These are phyloP conservation scores for Candida sojae DNA, from an alignment of 1,139 yeast species.

Conservation along the genomic window DNA sequence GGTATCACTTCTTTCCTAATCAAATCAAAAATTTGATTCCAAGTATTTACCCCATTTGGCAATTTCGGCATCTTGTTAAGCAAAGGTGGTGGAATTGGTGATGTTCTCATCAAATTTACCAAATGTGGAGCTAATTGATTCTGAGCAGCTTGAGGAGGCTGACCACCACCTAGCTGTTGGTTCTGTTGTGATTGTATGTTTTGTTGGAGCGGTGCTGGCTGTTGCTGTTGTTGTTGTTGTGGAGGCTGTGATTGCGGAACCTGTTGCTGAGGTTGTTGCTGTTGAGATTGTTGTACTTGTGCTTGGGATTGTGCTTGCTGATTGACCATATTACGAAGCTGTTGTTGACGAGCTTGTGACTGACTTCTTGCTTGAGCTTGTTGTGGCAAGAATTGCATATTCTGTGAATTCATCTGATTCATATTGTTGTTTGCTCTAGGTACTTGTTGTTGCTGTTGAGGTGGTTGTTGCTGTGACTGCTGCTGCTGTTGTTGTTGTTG, in stretches of 20 bases:
- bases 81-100: conserved; percentile 76
- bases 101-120: conserved; percentile 40
- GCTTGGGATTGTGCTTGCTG: conserved; percentile 18
- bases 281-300: conserved; percentile 28
- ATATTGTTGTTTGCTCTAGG: conserved; percentile 3
- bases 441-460: conserved; percentile 8
- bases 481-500: conserved; percentile 11
- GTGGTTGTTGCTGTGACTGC: conserved; percentile 10
- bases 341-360: conserved; percentile 31
- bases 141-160: neutral
- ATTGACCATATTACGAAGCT: conserved; percentile 14
- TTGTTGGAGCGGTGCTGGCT: neutral
- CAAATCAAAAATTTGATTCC: conserved; percentile 79
- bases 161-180: conserved; percentile 8
- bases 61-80: conserved; percentile 72
- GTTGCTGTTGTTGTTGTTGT: conserved; percentile 20
- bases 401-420: conserved; percentile 14
- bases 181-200: conserved; percentile 9
- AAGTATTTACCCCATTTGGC: conserved; percentile 80
- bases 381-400: conserved; percentile 40
- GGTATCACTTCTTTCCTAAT: conserved; percentile 61
- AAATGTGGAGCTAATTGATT: conserved; percentile 20
- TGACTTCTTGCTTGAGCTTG: conserved; percentile 55
- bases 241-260: conserved; percentile 41
- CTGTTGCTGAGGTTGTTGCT: conserved; percentile 33